A percentile compares a stretch with the other conserved stretches of the same genome.
Evolutionary conservation across 83 land plant species (phyloP).

Genomic region (Diphasiastrum complanatum): DNA sequence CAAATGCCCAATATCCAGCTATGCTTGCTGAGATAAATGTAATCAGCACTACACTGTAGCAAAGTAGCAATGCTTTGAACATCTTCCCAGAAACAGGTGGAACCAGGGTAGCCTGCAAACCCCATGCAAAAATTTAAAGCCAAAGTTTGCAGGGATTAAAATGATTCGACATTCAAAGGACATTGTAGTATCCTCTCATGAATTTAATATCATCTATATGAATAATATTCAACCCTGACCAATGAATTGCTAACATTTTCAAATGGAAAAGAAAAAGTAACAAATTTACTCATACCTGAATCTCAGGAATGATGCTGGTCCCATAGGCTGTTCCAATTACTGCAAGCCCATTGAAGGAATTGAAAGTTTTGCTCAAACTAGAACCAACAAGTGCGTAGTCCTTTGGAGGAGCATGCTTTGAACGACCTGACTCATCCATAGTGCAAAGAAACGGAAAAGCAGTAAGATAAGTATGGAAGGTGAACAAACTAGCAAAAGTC

Average conservation of each 20-base stretch:
- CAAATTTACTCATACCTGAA: no score
- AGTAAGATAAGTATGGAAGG: no score
- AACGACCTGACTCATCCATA: slow-evolving; percentile 4
- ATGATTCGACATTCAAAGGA: no score
- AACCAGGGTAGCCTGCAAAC: slow-evolving; percentile 11
- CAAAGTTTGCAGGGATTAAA: no score
- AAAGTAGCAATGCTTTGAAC: slow-evolving; percentile 9
- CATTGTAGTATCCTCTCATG: no score
- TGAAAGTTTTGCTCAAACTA: slow-evolving; percentile 2
- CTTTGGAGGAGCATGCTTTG: slow-evolving; percentile 19
- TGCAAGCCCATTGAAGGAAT: slow-evolving; percentile 5
- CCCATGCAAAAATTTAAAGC: neutral
- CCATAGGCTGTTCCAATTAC: slow-evolving; percentile 14
- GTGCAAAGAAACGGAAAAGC: neutral
- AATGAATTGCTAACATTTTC: no score
- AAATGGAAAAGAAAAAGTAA: no score
- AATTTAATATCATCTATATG: no score
- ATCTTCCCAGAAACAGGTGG: slow-evolving; percentile 19
- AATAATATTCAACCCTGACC: no score
- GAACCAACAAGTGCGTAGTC: slow-evolving; percentile 7
- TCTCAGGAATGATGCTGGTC: slow-evolving; percentile 10
- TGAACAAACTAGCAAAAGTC: no score
- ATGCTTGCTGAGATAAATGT: slow-evolving; percentile 13
- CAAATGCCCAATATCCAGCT: slow-evolving; percentile 23
- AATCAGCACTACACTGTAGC: slow-evolving; percentile 10